These are phyloP conservation scores for Coniochaeta ligniaria DNA, from an alignment of 2,329 filamentous ascomycete genomes.

Conservation along the genomic window DNA sequence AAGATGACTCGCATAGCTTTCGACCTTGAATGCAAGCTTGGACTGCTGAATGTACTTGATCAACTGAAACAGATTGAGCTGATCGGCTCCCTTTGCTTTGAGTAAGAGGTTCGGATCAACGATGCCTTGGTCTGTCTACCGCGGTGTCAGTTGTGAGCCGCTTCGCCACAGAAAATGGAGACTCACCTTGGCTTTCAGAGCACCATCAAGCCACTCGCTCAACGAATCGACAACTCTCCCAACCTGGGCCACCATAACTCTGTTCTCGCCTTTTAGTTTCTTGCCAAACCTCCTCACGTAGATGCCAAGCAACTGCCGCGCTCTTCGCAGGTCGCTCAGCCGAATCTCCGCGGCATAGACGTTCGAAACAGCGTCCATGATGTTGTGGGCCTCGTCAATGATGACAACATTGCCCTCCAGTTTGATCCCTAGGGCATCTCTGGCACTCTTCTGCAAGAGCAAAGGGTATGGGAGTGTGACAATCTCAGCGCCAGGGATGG, in stretches of 20 bases:
- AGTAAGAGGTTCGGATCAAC: conserved; percentile 68
- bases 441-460: conserved; percentile 75
- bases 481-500: conserved; percentile 79
- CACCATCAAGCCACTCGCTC: conserved; percentile 56
- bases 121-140: conserved; percentile 48
- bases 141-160: not conserved
- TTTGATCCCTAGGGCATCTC: conserved; percentile 81
- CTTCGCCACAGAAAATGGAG: not conserved
- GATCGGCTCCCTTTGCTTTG: conserved; percentile 79
- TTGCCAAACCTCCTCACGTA: conserved; percentile 88
- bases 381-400: conserved; percentile 94
- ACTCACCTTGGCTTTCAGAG: conserved; percentile 28
- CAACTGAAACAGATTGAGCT: conserved; percentile 89
- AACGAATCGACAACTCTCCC: conserved; percentile 78
- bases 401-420: conserved; percentile 87
- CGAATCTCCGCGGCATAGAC: conserved; percentile 77
- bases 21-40: conserved; percentile 88
- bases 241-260: conserved; percentile 84
- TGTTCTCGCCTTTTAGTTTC: conserved; percentile 81
- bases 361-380: conserved; percentile 88
- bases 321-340: conserved; percentile 64
- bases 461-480: conserved; percentile 89
- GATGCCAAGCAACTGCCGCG: conserved; percentile 66
- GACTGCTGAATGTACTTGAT: conserved; percentile 84
- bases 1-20: conserved; percentile 69